These are phyloP conservation scores for Tulasnella sp. DNA, from an alignment of 768 basidiomycete genomes.

Conservation along the genomic window DNA sequence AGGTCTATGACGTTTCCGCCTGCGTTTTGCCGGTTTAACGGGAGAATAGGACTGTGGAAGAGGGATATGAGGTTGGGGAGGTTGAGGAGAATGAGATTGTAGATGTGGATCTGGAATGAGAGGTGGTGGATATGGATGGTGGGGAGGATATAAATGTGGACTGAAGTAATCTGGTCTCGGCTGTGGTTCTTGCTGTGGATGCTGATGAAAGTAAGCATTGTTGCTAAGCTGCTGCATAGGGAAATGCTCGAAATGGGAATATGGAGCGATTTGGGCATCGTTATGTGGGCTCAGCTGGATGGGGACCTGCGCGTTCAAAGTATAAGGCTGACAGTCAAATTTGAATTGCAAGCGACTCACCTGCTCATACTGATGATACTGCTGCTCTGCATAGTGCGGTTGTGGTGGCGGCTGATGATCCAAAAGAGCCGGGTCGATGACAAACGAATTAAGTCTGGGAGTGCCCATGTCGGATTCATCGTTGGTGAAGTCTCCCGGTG, in stretches of 20 bases:
- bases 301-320: slow-evolving; percentile 8
- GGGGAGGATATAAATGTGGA: neutral
- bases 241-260: neutral
- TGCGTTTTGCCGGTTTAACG: slow-evolving; percentile 18
- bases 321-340: neutral
- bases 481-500: neutral
- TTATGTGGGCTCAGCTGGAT: slow-evolving; percentile 9
- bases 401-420: slow-evolving; percentile 22
- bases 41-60: neutral
- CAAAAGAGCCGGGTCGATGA: slow-evolving; percentile 43
- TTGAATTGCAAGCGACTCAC: too few relatives aligned
- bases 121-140: too few relatives aligned
- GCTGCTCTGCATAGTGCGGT: slow-evolving; percentile 21
- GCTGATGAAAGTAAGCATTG: too few relatives aligned
- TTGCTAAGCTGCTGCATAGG: too few relatives aligned
- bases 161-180: too few relatives aligned
- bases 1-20: slow-evolving; percentile 23
- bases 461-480: slow-evolving; percentile 7
- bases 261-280: slow-evolving; percentile 7
- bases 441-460: neutral
- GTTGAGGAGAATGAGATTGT: neutral
- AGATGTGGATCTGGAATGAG: slow-evolving; percentile 1
- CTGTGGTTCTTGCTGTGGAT: too few relatives aligned
- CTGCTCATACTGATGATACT: neutral
- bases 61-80: neutral